phyloP scores from a whole-genome alignment of 441 rosid genomes.

The Euphorbia schlechtendalii region DNA sequence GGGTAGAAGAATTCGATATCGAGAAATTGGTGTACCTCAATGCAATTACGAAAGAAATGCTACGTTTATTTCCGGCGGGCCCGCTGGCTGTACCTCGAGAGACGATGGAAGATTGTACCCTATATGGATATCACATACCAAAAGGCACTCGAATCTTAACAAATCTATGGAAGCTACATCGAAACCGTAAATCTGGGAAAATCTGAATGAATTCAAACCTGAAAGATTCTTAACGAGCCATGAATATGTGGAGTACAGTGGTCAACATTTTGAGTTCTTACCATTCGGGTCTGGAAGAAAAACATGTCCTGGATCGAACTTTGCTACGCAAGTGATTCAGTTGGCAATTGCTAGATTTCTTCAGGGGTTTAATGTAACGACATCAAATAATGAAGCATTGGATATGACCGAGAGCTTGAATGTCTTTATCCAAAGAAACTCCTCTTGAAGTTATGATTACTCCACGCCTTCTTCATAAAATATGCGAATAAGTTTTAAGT shows the following conservation, averaged over 20 bases:
- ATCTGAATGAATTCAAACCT: slow-evolving; percentile 24
- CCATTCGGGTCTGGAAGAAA: slow-evolving; percentile 24
- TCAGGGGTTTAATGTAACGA: slow-evolving; percentile 22
- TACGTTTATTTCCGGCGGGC: slow-evolving; percentile 46
- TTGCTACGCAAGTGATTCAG: slow-evolving; percentile 24
- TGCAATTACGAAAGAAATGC: slow-evolving; percentile 43
- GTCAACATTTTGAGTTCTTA: slow-evolving; percentile 27
- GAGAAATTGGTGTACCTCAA: slow-evolving; percentile 37
- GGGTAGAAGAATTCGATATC: slow-evolving; percentile 38
- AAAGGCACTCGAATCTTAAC: too few species aligned
- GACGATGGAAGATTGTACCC: slow-evolving; percentile 35
- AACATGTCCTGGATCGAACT: slow-evolving; percentile 35
- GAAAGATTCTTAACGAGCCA: slow-evolving; percentile 10
- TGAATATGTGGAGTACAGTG: slow-evolving; percentile 21
- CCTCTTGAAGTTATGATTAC: too few species aligned
- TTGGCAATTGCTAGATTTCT: slow-evolving; percentile 5
- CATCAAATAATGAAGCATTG: too few species aligned
- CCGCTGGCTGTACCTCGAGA: slow-evolving; percentile 40
- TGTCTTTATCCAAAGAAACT: too few species aligned
- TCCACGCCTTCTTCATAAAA: too few species aligned
- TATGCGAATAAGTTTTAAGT: too few species aligned
- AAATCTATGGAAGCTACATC: slow-evolving; percentile 44
- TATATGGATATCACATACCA: slow-evolving; percentile 34
- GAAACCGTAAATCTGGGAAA: slow-evolving; percentile 37
- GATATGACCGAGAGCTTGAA: too few species aligned